A percentile compares a stretch with the other conserved stretches of the same genome.
phyloP scores from a whole-genome alignment of 2,329 filamentous ascomycete genomes.

The Phoma sp. region DNA sequence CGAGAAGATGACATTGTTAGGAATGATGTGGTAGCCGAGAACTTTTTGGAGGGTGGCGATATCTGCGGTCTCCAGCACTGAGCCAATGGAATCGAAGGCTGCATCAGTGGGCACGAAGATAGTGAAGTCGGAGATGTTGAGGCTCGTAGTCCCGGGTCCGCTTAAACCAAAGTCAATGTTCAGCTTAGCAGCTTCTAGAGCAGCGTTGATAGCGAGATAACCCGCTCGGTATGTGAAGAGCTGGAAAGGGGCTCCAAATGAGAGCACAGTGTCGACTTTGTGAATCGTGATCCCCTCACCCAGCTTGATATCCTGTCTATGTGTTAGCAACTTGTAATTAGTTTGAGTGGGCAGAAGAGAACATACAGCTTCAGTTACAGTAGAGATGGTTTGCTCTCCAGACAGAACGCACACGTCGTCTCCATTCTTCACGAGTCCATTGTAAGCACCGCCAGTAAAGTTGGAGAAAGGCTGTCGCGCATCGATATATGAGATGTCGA shows the following conservation, averaged over 20 bases:
- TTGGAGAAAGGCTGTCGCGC: conserved; percentile 57
- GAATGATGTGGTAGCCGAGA: conserved; percentile 37
- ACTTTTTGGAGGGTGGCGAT: conserved; percentile 29
- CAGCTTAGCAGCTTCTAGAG: conserved; percentile 28
- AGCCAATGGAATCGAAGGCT: conserved; percentile 69
- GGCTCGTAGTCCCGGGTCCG: conserved; percentile 18
- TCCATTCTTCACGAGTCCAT: conserved; percentile 53
- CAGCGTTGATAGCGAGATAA: conserved; percentile 33
- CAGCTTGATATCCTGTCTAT: conserved; percentile 30
- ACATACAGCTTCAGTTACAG: conserved; percentile 56
- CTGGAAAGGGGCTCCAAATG: conserved; percentile 35
- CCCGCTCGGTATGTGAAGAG: conserved; percentile 37
- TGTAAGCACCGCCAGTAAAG: conserved; percentile 64
- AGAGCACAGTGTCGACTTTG: conserved; percentile 34
- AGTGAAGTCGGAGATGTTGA: conserved; percentile 68
- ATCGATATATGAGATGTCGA: conserved; percentile 54
- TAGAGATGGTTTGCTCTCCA: conserved; percentile 57
- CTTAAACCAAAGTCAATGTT: conserved; percentile 30
- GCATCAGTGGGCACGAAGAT: conserved; percentile 78
- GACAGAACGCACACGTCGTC: conserved; percentile 57
- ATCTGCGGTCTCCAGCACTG: conserved; percentile 27
- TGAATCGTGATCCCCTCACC: conserved; percentile 37
- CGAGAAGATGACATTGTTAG: conserved; percentile 36
- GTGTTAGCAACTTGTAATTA: neutral
- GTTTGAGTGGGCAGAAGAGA: neutral